A percentile compares a stretch with the other conserved stretches of the same genome.
Conservation (phyloP, 768 basidiomycete genomes). For the Nidularia sp. region DNA sequence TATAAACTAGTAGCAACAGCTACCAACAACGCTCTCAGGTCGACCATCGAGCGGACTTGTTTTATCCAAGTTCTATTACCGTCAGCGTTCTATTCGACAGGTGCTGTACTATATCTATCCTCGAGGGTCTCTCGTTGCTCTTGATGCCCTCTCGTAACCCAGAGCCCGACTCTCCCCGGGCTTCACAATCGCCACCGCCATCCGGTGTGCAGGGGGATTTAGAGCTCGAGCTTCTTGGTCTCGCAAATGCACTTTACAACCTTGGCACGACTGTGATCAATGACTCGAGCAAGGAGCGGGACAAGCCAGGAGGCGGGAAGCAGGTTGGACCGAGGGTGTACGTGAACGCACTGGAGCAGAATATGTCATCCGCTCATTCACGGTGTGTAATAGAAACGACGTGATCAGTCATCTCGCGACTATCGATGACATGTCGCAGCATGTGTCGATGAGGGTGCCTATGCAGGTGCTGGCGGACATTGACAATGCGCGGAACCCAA, state of each 20-base stretch:
- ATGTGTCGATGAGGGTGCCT: constrained; percentile 62
- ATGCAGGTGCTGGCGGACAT: constrained; percentile 75
- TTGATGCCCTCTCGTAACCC: neutral
- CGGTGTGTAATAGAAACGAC: constrained; percentile 53
- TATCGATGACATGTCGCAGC: constrained; percentile 67
- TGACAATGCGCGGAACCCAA: constrained; percentile 76
- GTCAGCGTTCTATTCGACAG: no score
- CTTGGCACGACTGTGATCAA: constrained; percentile 81
- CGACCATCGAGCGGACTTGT: neutral
- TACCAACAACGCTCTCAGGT: neutral
- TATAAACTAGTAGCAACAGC: neutral
- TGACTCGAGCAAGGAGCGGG: constrained; percentile 77
- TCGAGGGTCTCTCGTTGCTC: no score
- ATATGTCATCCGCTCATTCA: constrained; percentile 1
- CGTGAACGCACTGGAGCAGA: constrained; percentile 11
- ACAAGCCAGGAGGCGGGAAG: constrained; percentile 66
- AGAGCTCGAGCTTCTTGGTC: constrained; percentile 70
- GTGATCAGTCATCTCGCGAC: constrained; percentile 63
- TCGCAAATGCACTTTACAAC: constrained; percentile 76
- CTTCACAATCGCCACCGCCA: constrained; percentile 72
- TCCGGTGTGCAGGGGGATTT: constrained; percentile 67
- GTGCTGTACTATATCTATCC: no score
- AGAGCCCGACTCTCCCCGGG: constrained; percentile 66
- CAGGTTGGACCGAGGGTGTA: constrained; percentile 78
- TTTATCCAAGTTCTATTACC: no score